Conservation (phyloP, 768 basidiomycete genomes). For the Hypholoma fasciculare region DNA sequence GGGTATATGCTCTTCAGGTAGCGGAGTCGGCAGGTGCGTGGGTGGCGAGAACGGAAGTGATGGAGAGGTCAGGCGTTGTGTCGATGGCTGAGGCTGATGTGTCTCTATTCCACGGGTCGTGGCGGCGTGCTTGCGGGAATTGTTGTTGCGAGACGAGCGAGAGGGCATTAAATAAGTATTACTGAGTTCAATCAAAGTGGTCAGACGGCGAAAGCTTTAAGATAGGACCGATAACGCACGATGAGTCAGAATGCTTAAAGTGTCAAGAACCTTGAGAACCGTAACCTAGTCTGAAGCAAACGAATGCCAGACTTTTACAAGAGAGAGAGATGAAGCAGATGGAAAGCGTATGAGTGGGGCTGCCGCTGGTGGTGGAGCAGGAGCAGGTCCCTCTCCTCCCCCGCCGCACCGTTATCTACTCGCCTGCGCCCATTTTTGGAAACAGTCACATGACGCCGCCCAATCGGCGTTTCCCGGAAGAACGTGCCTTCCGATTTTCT, state of each 20-base stretch:
- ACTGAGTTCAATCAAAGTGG: not conserved
- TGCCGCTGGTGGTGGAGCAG: conserved; percentile 11
- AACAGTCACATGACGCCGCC: not conserved
- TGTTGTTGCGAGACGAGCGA: conserved; percentile 8
- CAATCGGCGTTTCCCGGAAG: not conserved
- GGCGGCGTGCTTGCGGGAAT: conserved; percentile 5
- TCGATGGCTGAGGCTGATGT: not conserved
- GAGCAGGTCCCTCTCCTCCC: conserved; percentile 1
- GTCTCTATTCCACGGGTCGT: not conserved
- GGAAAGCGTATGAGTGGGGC: conserved; percentile 1
- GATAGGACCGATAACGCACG: conserved; percentile 5
- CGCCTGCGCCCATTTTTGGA: conserved; percentile 4
- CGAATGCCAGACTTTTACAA: conserved; percentile 16
- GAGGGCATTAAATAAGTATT: conserved; percentile 10
- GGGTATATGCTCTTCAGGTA: conserved; percentile 19
- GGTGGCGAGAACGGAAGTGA: conserved; percentile 19
- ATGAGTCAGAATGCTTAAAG: conserved; percentile 8
- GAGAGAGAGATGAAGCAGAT: not conserved
- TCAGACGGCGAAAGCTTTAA: not conserved
- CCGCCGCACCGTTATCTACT: conserved; percentile 11
- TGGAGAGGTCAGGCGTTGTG: not conserved
- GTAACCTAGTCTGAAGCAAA: conserved; percentile 10
- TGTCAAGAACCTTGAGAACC: not conserved
- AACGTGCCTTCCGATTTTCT: too few relatives aligned
- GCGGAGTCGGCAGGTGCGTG: conserved; percentile 26